phyloP scores from a whole-genome alignment of 495 filamentous ascomycete species.

The Cairneyella variabilis region DNA sequence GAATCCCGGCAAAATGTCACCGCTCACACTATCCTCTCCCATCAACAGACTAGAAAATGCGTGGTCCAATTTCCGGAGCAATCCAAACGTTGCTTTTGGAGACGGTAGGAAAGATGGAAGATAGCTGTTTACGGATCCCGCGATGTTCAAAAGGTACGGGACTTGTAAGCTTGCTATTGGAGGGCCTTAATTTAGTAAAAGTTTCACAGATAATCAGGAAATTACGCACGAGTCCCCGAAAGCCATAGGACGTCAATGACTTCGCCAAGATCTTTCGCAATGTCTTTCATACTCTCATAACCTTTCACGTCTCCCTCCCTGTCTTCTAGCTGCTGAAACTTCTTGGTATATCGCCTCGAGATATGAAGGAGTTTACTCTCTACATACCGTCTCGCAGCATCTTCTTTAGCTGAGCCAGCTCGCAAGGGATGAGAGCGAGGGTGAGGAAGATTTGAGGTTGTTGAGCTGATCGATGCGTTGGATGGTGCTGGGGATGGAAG shows the following conservation, averaged over 20 bases:
- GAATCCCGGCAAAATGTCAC: constrained; percentile 63
- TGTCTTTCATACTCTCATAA: constrained; percentile 65
- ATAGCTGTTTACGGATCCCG: constrained; percentile 61
- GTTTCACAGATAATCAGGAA: background rate
- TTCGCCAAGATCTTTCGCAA: constrained; percentile 64
- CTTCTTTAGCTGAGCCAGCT: constrained; percentile 73
- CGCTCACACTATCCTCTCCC: constrained; percentile 62
- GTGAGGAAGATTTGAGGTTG: constrained; percentile 45
- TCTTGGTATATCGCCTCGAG: constrained; percentile 70
- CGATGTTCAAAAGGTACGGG: constrained; percentile 74
- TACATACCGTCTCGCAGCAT: constrained; percentile 65
- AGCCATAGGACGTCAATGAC: constrained; percentile 78
- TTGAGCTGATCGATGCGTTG: constrained; percentile 12
- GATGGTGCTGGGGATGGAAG: constrained; percentile 23
- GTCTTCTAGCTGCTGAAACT: constrained; percentile 54
- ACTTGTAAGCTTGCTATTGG: constrained; percentile 72
- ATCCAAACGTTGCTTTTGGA: constrained; percentile 55
- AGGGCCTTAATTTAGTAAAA: background rate
- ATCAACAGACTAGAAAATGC: constrained; percentile 69
- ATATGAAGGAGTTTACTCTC: constrained; percentile 59
- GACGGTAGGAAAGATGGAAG: constrained; percentile 65
- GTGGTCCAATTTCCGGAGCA: constrained; percentile 73
- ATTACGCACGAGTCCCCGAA: constrained; percentile 69
- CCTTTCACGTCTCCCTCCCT: constrained; percentile 41
- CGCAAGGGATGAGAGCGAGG: constrained; percentile 61